These are phyloP conservation scores for Hanseniaspora opuntiae DNA, from an alignment of 805 yeast species.

Conservation along the genomic window DNA sequence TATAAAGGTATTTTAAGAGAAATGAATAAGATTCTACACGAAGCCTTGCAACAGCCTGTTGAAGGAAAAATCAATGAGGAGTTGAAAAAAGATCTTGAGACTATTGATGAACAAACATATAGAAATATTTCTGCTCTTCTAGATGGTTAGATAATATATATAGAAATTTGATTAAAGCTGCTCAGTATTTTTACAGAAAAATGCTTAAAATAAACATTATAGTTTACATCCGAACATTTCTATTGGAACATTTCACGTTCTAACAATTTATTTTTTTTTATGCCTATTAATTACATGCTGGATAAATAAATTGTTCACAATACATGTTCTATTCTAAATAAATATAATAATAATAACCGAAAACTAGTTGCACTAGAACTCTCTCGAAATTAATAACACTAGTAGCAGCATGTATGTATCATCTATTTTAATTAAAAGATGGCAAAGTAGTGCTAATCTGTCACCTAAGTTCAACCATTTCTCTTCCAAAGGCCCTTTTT, in stretches of 20 bases:
- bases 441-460: neutral
- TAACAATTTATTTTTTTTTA: too few species aligned
- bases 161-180: too few species aligned
- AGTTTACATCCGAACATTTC: neutral
- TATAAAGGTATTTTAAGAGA: neutral
- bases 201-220: neutral
- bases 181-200: too few species aligned
- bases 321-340: too few species aligned
- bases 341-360: too few species aligned
- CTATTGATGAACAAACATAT: neutral
- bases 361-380: too few species aligned
- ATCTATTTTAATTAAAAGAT: neutral
- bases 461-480: neutral
- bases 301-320: too few species aligned
- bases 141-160: neutral
- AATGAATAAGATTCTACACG: neutral
- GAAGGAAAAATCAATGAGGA: neutral
- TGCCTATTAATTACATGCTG: too few species aligned
- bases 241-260: too few species aligned
- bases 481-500: conserved; percentile 9
- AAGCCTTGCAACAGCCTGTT: neutral
- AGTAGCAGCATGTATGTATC: neutral
- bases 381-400: too few species aligned
- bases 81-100: neutral
- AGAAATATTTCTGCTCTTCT: neutral